A percentile compares a stretch with the other conserved stretches of the same genome.
Evolutionary conservation across 108 stramenopile genomes (phyloP).

Genomic region (Skeletonema menzelii): DNA sequence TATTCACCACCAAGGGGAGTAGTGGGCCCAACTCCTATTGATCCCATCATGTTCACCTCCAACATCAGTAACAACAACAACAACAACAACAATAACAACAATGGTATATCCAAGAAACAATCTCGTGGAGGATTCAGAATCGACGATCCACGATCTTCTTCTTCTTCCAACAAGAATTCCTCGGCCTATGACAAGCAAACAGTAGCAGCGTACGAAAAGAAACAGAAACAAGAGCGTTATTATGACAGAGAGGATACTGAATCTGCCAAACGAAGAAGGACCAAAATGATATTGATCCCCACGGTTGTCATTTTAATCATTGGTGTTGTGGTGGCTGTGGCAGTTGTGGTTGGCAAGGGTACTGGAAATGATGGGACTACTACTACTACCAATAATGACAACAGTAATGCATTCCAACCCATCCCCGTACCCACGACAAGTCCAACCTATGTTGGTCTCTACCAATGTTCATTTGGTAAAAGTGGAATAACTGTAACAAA

Average conservation of each 20-base stretch:
- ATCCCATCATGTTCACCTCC: not conserved
- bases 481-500: conserved; percentile 14
- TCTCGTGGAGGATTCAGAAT: not conserved
- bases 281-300: conserved; percentile 17
- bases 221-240: not conserved
- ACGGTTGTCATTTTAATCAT: not conserved
- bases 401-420: not conserved
- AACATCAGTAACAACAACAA: not conserved
- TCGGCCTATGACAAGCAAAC: not conserved
- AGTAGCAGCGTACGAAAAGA: not conserved
- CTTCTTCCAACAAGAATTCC: not conserved
- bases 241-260: not conserved
- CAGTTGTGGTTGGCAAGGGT: conserved; percentile 16
- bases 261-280: not conserved
- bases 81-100: too few species aligned
- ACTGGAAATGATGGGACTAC: not conserved
- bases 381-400: not conserved
- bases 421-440: conserved; percentile 23
- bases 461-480: conserved; percentile 23
- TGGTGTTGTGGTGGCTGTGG: conserved; percentile 6
- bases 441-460: conserved; percentile 29
- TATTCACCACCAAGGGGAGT: not conserved
- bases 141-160: not conserved
- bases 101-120: not conserved
- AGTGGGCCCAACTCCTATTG: not conserved